Conservation (phyloP, 441 rosid genomes). For the Adansonia grandidieri region DNA sequence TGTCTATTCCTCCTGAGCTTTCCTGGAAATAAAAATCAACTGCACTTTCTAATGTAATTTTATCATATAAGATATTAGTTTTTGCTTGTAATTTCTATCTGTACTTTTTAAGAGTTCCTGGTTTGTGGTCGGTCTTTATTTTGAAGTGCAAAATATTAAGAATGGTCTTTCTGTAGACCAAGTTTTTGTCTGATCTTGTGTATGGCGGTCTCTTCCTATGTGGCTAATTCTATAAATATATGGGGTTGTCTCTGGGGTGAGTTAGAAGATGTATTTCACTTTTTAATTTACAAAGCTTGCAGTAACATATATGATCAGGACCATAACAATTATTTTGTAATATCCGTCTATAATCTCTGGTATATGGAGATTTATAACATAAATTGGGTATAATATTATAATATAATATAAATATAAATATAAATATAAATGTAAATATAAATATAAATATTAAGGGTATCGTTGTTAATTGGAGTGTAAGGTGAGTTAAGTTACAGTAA, state of each 20-base stretch:
- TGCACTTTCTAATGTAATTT: neutral
- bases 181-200: neutral
- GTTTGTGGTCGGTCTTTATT: neutral
- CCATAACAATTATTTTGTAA: neutral
- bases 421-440: neutral
- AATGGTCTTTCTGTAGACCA: neutral
- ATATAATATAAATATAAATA: neutral
- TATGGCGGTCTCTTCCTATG: neutral
- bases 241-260: neutral
- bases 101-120: neutral
- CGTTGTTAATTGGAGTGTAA: neutral
- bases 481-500: too few species aligned
- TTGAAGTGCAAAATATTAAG: neutral
- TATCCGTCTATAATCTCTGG: neutral
- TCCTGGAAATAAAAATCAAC: neutral
- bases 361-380: neutral
- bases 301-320: neutral
- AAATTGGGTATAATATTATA: neutral
- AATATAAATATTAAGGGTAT: neutral
- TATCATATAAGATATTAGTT: neutral
- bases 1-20: slow-evolving; percentile 58
- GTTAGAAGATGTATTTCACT: neutral
- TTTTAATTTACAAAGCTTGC: neutral
- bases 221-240: neutral
- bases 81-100: neutral